These are phyloP conservation scores for Aspergillus bertholletiae DNA, from an alignment of 495 filamentous ascomycete species.

Conservation along the genomic window DNA sequence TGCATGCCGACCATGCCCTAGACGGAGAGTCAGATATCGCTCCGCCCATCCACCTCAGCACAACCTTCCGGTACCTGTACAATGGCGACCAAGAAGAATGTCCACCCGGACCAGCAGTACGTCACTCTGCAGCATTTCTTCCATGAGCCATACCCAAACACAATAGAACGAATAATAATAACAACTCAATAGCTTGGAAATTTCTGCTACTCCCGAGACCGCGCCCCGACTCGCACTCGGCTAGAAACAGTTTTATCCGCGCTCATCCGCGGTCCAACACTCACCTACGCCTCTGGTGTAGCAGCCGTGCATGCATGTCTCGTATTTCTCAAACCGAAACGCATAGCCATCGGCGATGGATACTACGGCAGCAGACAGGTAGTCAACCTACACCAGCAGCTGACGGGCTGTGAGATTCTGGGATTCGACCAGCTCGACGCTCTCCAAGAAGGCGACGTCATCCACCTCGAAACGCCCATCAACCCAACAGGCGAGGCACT, in stretches of 20 bases:
- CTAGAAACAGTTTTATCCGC: constrained; percentile 75
- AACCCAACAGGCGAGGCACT: constrained; percentile 83
- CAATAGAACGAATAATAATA: too few relatives aligned
- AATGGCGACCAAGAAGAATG: too few relatives aligned
- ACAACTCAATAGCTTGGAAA: too few relatives aligned
- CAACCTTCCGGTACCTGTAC: constrained; percentile 85
- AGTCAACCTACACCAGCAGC: constrained; percentile 61
- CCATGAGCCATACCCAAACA: too few relatives aligned
- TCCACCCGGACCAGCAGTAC: too few relatives aligned
- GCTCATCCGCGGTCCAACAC: constrained; percentile 61
- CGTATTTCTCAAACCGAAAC: constrained; percentile 69
- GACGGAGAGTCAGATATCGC: constrained; percentile 65
- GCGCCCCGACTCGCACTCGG: constrained; percentile 72
- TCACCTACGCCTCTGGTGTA: constrained; percentile 82
- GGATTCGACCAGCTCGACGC: constrained; percentile 54
- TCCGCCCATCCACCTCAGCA: constrained; percentile 77
- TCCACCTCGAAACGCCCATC: constrained; percentile 88
- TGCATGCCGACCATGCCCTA: constrained; percentile 76
- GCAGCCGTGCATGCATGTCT: constrained; percentile 85
- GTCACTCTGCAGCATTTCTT: too few relatives aligned
- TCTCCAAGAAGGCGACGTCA: constrained; percentile 69
- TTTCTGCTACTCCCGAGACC: too few relatives aligned
- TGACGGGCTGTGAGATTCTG: constrained; percentile 66
- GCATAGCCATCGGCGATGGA: constrained; percentile 72
- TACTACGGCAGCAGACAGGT: constrained; percentile 95